Conservation (phyloP, 169 alveolate species). For the Theileria sp. region DNA sequence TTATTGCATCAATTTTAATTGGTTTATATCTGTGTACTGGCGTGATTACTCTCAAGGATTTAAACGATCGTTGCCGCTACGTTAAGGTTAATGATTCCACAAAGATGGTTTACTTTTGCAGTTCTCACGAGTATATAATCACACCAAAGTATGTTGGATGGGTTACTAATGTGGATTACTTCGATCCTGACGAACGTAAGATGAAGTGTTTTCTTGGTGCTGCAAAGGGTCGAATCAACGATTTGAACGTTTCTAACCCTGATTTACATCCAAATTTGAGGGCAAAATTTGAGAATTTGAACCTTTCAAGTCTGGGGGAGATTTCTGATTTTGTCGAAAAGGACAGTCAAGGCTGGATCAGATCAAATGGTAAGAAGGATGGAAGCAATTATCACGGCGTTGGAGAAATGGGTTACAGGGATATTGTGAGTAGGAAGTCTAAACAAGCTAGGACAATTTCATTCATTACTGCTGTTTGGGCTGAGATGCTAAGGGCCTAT, state of each 20-base stretch:
- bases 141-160: constrained; percentile 79
- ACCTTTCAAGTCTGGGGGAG: constrained; percentile 34
- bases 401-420: constrained; percentile 68
- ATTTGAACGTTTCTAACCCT: constrained; percentile 33
- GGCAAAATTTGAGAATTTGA: constrained; percentile 8
- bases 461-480: constrained; percentile 87
- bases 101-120: constrained; percentile 78
- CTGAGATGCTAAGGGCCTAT: constrained; percentile 89
- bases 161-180: constrained; percentile 84
- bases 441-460: constrained; percentile 85
- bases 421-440: constrained; percentile 81
- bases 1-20: constrained; percentile 77
- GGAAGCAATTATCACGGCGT: constrained; percentile 63
- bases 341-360: constrained; percentile 72
- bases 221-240: constrained; percentile 69
- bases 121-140: constrained; percentile 81
- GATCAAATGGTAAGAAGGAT: constrained; percentile 20
- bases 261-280: constrained; percentile 54
- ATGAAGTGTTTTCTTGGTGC: constrained; percentile 82
- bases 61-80: constrained; percentile 71
- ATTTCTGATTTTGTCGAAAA: constrained; percentile 22
- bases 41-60: constrained; percentile 67
- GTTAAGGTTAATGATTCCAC: constrained; percentile 57
- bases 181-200: constrained; percentile 68
- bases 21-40: constrained; percentile 86